A percentile compares a stretch with the other conserved stretches of the same genome.
phyloP scores from a whole-genome alignment of 2,329 filamentous ascomycete species.

The Thyridium curvatum region DNA sequence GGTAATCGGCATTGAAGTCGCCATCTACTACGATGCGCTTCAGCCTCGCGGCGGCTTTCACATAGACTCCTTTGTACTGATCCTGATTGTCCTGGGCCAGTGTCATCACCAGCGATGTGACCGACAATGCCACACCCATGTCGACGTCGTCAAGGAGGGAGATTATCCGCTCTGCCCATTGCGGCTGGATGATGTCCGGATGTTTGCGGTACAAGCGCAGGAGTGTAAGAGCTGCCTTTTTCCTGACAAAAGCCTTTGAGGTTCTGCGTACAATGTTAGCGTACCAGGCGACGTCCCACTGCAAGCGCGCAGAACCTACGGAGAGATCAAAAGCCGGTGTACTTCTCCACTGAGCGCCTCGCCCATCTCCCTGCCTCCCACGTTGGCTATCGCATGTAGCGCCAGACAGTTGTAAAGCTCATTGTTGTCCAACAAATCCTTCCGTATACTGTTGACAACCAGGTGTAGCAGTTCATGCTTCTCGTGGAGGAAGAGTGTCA shows the following conservation, averaged over 20 bases:
- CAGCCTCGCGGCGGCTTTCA: conserved; percentile 83
- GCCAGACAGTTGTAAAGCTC: conserved; percentile 97
- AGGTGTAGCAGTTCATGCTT: conserved; percentile 92
- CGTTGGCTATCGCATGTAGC: conserved; percentile 94
- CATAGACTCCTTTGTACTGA: conserved; percentile 87
- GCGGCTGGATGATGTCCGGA: conserved; percentile 86
- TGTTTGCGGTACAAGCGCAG: conserved; percentile 92
- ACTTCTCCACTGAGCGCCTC: conserved; percentile 90
- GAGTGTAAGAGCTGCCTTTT: conserved; percentile 92
- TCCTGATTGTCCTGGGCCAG: conserved; percentile 91
- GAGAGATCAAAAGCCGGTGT: conserved; percentile 87
- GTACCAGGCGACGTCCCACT: conserved; percentile 1
- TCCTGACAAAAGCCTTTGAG: conserved; percentile 97
- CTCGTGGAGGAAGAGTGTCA: conserved; percentile 95
- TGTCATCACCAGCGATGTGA: conserved; percentile 92
- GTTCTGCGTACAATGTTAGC: conserved; percentile 26
- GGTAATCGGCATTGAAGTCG: conserved; percentile 84
- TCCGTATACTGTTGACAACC: conserved; percentile 97
- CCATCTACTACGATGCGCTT: conserved; percentile 88
- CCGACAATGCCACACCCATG: conserved; percentile 88
- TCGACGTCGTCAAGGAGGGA: conserved; percentile 98
- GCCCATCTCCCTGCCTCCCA: conserved; percentile 94
- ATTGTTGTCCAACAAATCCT: conserved; percentile 90
- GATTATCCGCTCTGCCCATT: conserved; percentile 97
- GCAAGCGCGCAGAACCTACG: conserved; percentile 49